These are phyloP conservation scores for Fusarium sp. DNA, from an alignment of 2,329 filamentous ascomycete genomes.

Conservation along the genomic window DNA sequence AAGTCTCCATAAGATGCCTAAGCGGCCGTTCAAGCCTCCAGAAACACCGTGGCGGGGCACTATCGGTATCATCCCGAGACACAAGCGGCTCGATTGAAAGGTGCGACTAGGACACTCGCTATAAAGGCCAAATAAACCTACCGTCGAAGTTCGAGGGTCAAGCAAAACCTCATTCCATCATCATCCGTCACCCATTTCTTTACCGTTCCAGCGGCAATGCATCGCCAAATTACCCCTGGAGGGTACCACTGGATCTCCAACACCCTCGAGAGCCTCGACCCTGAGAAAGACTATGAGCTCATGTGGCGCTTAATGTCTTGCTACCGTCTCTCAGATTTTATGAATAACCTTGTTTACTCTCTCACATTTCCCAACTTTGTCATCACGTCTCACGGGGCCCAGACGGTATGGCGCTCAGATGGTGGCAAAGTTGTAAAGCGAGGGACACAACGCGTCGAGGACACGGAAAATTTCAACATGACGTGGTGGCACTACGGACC, in stretches of 20 bases:
- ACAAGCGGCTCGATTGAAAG: not conserved
- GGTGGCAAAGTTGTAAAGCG: conserved; percentile 12
- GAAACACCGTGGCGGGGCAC: not conserved
- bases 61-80: not conserved
- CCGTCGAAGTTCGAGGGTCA: not conserved
- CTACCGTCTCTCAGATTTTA: conserved; percentile 13
- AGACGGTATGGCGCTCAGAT: conserved; percentile 11
- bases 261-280: conserved; percentile 7
- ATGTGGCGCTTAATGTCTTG: conserved; percentile 12
- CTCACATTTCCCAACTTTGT: conserved; percentile 15
- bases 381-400: conserved; percentile 6
- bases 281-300: conserved; percentile 13
- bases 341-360: conserved; percentile 10
- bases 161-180: not conserved
- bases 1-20: not conserved
- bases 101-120: not conserved
- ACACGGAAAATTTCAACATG: conserved; percentile 16
- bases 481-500: conserved; percentile 18
- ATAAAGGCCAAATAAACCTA: not conserved
- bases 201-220: not conserved
- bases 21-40: not conserved
- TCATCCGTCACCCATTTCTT: not conserved
- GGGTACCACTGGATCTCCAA: conserved; percentile 17
- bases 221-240: not conserved
- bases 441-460: conserved; percentile 10